phyloP scores from a whole-genome alignment of 768 basidiomycete species.

The Scleroderma bovista region DNA sequence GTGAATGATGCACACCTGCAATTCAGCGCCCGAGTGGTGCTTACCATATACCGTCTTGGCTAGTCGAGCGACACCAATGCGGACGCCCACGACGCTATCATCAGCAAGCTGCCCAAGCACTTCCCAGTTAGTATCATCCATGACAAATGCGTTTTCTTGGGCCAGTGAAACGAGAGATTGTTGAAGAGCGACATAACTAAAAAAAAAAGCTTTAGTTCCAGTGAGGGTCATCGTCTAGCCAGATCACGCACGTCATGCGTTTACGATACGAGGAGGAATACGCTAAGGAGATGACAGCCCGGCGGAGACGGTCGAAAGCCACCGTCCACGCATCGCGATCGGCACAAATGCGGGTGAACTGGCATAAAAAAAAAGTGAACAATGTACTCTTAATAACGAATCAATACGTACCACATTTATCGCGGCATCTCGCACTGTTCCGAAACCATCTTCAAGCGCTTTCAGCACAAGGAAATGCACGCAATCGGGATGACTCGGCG shows the following conservation, averaged over 20 bases:
- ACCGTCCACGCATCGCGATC: slow-evolving; percentile 32
- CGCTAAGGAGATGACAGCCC: slow-evolving; percentile 41
- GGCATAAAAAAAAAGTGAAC: slow-evolving; percentile 9
- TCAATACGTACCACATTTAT: slow-evolving; percentile 51
- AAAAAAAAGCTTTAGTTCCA: slow-evolving; percentile 13
- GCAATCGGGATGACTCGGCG: slow-evolving; percentile 37
- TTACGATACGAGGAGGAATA: slow-evolving; percentile 46
- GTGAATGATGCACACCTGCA: neutral
- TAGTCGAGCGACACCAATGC: slow-evolving; percentile 80
- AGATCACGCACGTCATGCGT: slow-evolving; percentile 62
- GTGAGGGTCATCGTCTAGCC: slow-evolving; percentile 4
- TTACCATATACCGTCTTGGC: slow-evolving; percentile 51
- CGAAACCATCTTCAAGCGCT: slow-evolving; percentile 71
- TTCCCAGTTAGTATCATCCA: slow-evolving; percentile 43
- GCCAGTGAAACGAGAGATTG: slow-evolving; percentile 46
- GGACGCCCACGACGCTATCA: slow-evolving; percentile 77
- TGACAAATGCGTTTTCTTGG: slow-evolving; percentile 32
- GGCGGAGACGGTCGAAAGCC: slow-evolving; percentile 33
- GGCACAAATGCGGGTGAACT: slow-evolving; percentile 47
- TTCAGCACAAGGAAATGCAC: slow-evolving; percentile 50
- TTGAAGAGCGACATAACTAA: slow-evolving; percentile 70
- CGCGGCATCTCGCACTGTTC: slow-evolving; percentile 80
- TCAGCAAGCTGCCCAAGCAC: slow-evolving; percentile 49
- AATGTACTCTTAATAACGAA: slow-evolving; percentile 12
- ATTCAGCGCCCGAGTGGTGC: slow-evolving; percentile 18